These are phyloP conservation scores for Gelatoporia subvermispora DNA, from an alignment of 768 basidiomycete species.

Conservation along the genomic window DNA sequence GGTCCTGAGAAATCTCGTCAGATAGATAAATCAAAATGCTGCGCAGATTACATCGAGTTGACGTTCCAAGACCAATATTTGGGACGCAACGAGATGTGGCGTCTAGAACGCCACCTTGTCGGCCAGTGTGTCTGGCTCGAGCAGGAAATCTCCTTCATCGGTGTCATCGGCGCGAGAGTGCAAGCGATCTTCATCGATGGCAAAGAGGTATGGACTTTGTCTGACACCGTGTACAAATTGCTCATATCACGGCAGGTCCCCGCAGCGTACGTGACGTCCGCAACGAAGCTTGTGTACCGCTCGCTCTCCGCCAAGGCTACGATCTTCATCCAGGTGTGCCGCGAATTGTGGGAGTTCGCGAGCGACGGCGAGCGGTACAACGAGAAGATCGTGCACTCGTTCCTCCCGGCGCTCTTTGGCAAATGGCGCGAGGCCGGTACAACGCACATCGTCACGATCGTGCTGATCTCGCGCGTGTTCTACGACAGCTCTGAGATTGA, in stretches of 20 bases:
- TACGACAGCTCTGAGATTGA: constrained; percentile 78
- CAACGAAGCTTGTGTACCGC: constrained; percentile 86
- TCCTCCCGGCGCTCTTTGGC: constrained; percentile 83
- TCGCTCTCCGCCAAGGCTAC: constrained; percentile 89
- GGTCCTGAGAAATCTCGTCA: constrained; percentile 20
- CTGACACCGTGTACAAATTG: neutral
- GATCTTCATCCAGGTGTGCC: constrained; percentile 94
- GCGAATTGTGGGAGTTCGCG: constrained; percentile 94
- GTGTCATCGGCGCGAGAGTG: constrained; percentile 78
- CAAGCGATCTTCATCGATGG: constrained; percentile 70
- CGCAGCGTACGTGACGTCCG: constrained; percentile 71
- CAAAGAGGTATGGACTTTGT: constrained; percentile 44
- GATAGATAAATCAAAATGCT: constrained; percentile 62
- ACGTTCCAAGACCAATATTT: constrained; percentile 94
- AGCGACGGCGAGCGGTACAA: constrained; percentile 94
- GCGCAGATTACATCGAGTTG: constrained; percentile 81
- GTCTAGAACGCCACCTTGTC: constrained; percentile 76
- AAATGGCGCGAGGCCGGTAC: constrained; percentile 83
- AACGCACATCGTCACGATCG: constrained; percentile 91
- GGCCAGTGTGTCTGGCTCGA: constrained; percentile 78
- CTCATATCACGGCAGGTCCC: constrained; percentile 49
- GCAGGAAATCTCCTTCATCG: constrained; percentile 84
- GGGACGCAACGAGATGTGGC: constrained; percentile 96
- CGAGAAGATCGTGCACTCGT: constrained; percentile 97
- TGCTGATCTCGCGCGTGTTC: constrained; percentile 88